Evolutionary conservation across 805 yeast species (phyloP), one percentile per base, ranked within the genome.

Genomic region (Millerago galiae): DNA sequence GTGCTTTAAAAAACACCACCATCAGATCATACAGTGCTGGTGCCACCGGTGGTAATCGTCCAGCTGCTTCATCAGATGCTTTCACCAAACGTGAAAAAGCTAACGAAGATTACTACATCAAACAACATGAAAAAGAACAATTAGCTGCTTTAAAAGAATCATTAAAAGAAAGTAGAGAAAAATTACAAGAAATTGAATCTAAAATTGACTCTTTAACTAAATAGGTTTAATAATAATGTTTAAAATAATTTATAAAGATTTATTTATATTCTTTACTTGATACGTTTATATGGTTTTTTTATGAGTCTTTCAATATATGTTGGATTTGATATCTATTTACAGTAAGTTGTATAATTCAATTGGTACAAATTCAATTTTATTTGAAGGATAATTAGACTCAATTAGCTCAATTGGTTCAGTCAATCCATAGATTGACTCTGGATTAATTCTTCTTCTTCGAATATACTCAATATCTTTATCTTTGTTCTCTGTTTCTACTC

Each of bases 71-170:
- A 39, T 67, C 71, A 36, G 86, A 82, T 56, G 69, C 81, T 47
- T 83, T 83, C 68, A 70, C 76, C 55, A 87, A 89, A 64, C 89
- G 95, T 65, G 99, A 93, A 74, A 83, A 77, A 68, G 96, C 96
- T 50, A 81, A 81, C 61, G 99, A 91, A 72, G 88, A 83, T 62
- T 73, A 71, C 57, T 90, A 80, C 71, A 72, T 89, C 66, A 86
- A 79, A 68, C 81, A 87, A 70, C 95, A 84, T 62, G 96, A 91
- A 72, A 83, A 82, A 62, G 95, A 88, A 66, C 88, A 83, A 72
- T 72, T 89, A 63, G 80, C 77, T 59, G 74, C 75, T 38, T 77
- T 89, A 64, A 83, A 72, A 64, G 88, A 83, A 62, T 77, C 83
- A 59, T 73, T 89, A 63, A 77, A 81, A 65, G 72, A 83, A 68